Evolutionary conservation across 78 protist species (phyloP).

Genomic region (slime mould (Dictyostelium discoideum)): DNA sequence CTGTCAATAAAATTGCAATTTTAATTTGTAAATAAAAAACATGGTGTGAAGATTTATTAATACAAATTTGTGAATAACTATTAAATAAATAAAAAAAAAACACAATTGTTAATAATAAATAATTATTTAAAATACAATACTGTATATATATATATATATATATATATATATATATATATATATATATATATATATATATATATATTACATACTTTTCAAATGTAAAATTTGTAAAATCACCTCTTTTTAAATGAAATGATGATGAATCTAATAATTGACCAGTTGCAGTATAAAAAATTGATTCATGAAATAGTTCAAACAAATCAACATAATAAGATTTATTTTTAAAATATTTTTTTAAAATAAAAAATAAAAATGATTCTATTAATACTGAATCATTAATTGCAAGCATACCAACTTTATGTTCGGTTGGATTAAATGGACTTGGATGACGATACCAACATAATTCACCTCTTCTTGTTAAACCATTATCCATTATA

Average conservation of each 20-base stretch:
- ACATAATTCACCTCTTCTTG: background rate
- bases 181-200: too few relatives aligned
- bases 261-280: conserved; percentile 8
- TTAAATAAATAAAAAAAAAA: background rate
- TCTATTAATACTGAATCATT: background rate
- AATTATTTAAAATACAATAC: too few relatives aligned
- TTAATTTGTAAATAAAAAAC: background rate
- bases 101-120: background rate
- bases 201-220: background rate
- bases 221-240: conserved; percentile 9
- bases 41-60: background rate
- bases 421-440: background rate
- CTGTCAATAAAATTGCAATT: background rate
- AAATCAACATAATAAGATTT: background rate
- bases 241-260: background rate
- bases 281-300: background rate
- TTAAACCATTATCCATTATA: background rate
- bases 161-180: too few relatives aligned
- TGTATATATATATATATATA: too few relatives aligned
- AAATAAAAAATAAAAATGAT: background rate
- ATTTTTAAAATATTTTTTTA: background rate
- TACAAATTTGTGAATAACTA: background rate
- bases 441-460: background rate
- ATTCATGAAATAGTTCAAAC: background rate
- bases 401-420: background rate